Conservation (phyloP, 2,329 filamentous ascomycete genomes). For the Colletotrichum sp. region DNA sequence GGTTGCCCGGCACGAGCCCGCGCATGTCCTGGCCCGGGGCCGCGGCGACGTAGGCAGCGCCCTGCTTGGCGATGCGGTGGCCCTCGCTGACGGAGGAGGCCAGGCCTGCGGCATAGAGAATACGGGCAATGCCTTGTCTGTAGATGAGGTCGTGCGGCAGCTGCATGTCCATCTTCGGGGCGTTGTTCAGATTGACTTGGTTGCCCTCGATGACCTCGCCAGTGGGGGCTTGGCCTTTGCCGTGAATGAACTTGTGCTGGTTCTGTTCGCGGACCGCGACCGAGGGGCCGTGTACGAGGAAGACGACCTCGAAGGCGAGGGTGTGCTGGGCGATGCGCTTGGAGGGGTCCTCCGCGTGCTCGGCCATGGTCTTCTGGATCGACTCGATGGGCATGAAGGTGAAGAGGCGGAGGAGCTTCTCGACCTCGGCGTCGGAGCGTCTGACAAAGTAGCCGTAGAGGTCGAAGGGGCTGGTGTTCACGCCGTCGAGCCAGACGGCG, state of each 20-base stretch:
- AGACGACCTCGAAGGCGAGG: conserved; percentile 82
- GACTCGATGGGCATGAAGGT: conserved; percentile 79
- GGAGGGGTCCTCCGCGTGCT: conserved; percentile 71
- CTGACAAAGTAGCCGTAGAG: conserved; percentile 91
- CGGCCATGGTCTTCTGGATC: conserved; percentile 71
- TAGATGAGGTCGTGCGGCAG: conserved; percentile 63
- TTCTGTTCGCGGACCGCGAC: conserved; percentile 67
- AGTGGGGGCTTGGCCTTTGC: conserved; percentile 27
- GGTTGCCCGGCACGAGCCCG: conserved; percentile 51
- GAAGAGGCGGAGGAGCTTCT: conserved; percentile 83
- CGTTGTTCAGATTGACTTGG: conserved; percentile 45
- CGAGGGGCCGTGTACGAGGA: conserved; percentile 75
- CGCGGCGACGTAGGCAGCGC: conserved; percentile 67
- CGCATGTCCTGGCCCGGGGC: conserved; percentile 45
- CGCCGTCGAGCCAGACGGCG: conserved; percentile 87
- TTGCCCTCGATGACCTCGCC: conserved; percentile 19
- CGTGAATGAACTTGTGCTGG: conserved; percentile 57
- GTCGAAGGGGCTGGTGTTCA: conserved; percentile 82
- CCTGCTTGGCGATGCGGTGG: conserved; percentile 58
- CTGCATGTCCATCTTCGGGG: conserved; percentile 58
- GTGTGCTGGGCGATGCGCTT: conserved; percentile 81
- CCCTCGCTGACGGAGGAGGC: conserved; percentile 61
- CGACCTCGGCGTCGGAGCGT: conserved; percentile 80
- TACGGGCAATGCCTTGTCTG: conserved; percentile 58
- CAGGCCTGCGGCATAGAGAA: conserved; percentile 66